These are phyloP conservation scores for Nicotiana benthamiana DNA, from an alignment of 257 asterid genomes.

Conservation along the genomic window DNA sequence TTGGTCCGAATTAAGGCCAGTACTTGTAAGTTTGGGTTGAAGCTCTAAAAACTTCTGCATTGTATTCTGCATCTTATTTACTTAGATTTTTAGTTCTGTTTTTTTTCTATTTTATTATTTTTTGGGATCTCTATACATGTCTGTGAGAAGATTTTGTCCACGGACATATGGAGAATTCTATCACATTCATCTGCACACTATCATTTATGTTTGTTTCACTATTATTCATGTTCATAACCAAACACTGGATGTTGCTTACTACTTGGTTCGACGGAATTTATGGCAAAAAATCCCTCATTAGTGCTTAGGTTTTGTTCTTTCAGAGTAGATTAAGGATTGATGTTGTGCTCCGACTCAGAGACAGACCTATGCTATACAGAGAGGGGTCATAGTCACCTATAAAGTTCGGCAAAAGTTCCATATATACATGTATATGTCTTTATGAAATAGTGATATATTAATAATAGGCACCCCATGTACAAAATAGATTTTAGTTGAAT, in stretches of 20 bases:
- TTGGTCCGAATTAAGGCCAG: conserved; percentile 59
- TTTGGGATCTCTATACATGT: neutral
- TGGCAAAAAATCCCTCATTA: neutral
- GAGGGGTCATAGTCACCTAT: no score
- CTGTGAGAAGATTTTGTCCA: neutral
- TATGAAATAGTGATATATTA: no score
- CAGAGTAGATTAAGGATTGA: neutral
- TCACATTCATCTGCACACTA: neutral
- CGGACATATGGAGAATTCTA: neutral
- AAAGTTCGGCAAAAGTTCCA: no score
- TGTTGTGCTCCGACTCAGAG: neutral
- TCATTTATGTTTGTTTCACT: neutral
- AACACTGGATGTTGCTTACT: neutral
- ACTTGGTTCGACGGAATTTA: neutral
- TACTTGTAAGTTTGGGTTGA: conserved; percentile 58
- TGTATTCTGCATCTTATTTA: neutral
- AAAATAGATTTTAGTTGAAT: no score
- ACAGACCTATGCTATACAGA: no score
- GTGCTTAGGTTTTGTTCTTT: neutral
- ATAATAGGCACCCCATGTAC: no score
- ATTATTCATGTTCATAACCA: neutral
- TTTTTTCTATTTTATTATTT: neutral
- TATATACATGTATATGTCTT: no score
- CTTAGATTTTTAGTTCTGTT: neutral
- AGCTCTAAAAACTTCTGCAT: conserved; percentile 33